Base-by-base conservation (phyloP, 768 basidiomycete genomes). In the Coprinellus micaceus region DNA sequence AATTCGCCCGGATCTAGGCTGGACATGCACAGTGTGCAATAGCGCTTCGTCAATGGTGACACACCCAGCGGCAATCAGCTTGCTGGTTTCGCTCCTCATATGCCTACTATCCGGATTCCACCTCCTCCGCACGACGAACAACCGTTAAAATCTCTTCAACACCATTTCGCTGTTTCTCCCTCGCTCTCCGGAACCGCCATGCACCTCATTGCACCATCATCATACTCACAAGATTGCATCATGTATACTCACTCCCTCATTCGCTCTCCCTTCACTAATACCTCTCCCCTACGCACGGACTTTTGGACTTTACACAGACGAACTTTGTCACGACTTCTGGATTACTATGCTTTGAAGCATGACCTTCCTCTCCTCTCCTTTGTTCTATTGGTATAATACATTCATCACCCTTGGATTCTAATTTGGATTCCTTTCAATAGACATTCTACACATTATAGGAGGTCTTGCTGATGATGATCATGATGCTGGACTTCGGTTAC, bases 31-130 rank as follows among this genome's bases (percentile, higher is more conserved):
- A 2, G 73, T 75, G 4, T 85, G 83, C 64, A 77, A 64, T 28
- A 71, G 77, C 37, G 76, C 75, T 3, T 65, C 71, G 59, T 65
- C 73, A 15, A 66, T 67, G 40, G 63, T 67, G 15, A 58, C 81
- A 4, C 82, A 85, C 54, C 85, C 85, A 0, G 82, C 80, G 0
- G 76, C 83, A 63, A 70, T 82, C 56, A 80, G 80, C 54, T 59
- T 87, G 49, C 37, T 82, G 13, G 76, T 82, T 44, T 82, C 83
- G 2, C 68, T 88, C 53, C 69, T 87, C 60, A 74, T 89, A 64
- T 77, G 86, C 69, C 74, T 88, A 65, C 70, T 86, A 25, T 86
- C 85, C n/a, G 87, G 87, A 26, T 80, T 82, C 63, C 74, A 80
- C 3, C 67, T 87, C 45, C 68, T 88, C 29, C 75, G 84, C 29